Evolutionary conservation across 2,329 filamentous ascomycete species (phyloP).

Genomic region (Sporothrix curviconia): DNA sequence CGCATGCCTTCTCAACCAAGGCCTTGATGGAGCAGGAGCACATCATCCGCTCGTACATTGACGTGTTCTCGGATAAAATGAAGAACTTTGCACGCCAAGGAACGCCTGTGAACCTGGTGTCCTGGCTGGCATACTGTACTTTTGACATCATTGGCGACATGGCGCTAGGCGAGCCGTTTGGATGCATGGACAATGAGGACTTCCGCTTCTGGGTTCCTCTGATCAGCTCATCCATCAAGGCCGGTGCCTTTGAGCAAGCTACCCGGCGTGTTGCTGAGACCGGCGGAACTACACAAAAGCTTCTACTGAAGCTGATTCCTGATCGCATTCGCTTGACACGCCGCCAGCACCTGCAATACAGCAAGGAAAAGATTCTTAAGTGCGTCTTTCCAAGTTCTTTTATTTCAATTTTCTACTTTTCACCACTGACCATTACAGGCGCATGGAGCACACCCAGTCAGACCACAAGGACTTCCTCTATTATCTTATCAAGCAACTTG

Average conservation of each 20-base stretch:
- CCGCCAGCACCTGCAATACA: background rate
- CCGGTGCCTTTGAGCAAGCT: slow-evolving; percentile 4
- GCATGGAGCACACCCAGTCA: slow-evolving; percentile 2
- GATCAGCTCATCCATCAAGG: slow-evolving; percentile 13
- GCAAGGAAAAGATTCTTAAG: slow-evolving; percentile 1
- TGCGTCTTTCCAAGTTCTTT: background rate
- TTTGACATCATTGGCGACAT: slow-evolving; percentile 22
- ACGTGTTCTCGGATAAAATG: slow-evolving; percentile 19
- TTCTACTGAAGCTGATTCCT: background rate
- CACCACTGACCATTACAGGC: background rate
- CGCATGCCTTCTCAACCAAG: slow-evolving; percentile 25
- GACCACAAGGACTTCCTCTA: slow-evolving; percentile 2
- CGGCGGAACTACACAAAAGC: background rate
- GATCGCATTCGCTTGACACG: background rate
- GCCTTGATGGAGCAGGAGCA: slow-evolving; percentile 24
- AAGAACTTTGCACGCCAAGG: slow-evolving; percentile 16
- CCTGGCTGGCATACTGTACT: slow-evolving; percentile 23
- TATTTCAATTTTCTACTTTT: background rate
- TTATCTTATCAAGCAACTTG: background rate
- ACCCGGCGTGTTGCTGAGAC: slow-evolving; percentile 6
- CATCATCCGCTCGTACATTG: slow-evolving; percentile 19
- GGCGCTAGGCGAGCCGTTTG: slow-evolving; percentile 19
- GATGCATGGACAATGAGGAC: slow-evolving; percentile 13
- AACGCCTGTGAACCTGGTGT: slow-evolving; percentile 20
- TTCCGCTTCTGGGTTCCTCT: slow-evolving; percentile 19